These are phyloP conservation scores for Monosporascus sp. DNA, from an alignment of 2,329 filamentous ascomycete species.

Conservation along the genomic window DNA sequence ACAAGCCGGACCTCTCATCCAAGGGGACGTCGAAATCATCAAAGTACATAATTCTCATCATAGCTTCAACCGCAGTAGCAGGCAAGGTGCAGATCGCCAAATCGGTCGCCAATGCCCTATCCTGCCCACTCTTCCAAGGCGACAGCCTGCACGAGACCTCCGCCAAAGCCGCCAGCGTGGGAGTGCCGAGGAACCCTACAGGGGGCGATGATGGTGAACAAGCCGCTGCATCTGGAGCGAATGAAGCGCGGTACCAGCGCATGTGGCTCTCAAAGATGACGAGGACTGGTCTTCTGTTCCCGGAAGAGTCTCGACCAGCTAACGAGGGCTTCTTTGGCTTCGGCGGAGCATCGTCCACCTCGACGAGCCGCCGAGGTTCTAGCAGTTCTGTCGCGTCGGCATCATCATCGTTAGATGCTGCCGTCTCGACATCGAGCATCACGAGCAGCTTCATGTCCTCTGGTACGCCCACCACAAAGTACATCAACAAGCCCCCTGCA, in stretches of 20 bases:
- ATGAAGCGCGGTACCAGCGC: constrained; percentile 25
- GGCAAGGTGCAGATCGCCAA: constrained; percentile 26
- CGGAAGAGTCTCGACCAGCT: constrained; percentile 24
- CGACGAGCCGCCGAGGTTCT: constrained; percentile 21
- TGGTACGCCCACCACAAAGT: neutral
- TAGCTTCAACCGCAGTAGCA: constrained; percentile 20
- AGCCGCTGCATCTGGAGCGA: constrained; percentile 5
- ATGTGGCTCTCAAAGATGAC: constrained; percentile 31
- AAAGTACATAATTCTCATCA: constrained; percentile 24
- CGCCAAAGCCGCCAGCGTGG: constrained; percentile 24
- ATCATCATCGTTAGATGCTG: too few relatives aligned
- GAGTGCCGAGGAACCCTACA: neutral
- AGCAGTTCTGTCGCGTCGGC: constrained; percentile 15
- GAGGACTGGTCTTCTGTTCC: constrained; percentile 25
- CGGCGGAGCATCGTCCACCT: constrained; percentile 15
- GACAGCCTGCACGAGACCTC: constrained; percentile 27
- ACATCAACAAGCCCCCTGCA: neutral
- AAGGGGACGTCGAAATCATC: constrained; percentile 3
- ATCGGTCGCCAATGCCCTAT: constrained; percentile 18
- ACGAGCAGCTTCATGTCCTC: too few relatives aligned
- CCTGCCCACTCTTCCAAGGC: constrained; percentile 23
- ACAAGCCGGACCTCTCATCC: too few relatives aligned
- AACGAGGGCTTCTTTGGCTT: constrained; percentile 26
- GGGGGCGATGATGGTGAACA: too few relatives aligned
- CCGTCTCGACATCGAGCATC: too few relatives aligned